phyloP scores from a whole-genome alignment of 2,329 filamentous ascomycete genomes.

The Aspergillus quadrilineatus region DNA sequence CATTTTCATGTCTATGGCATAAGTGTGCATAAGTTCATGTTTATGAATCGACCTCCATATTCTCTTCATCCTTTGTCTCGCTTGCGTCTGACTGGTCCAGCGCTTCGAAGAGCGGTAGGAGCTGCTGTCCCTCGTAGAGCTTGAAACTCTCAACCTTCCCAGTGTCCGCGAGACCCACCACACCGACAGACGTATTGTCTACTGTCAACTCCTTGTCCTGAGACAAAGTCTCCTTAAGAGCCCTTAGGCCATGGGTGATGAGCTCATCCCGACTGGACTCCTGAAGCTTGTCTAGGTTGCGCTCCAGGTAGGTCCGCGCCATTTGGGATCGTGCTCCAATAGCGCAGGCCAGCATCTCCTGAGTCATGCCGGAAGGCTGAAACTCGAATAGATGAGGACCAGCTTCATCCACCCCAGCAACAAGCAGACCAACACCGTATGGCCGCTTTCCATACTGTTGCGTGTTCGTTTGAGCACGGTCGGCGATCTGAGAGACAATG shows the following conservation, averaged over 20 bases:
- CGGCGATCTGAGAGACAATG: conserved; percentile 87
- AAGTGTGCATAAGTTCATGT: conserved; percentile 14
- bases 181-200: conserved; percentile 90
- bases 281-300: conserved; percentile 81
- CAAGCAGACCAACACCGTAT: conserved; percentile 89
- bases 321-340: conserved; percentile 97
- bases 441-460: conserved; percentile 96
- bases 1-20: conserved; percentile 33
- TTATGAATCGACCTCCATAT: conserved; percentile 59
- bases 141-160: conserved; percentile 73
- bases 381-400: conserved; percentile 98
- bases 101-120: conserved; percentile 81
- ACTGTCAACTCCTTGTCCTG: conserved; percentile 98
- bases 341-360: conserved; percentile 95
- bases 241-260: conserved; percentile 83
- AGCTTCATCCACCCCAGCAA: conserved; percentile 89
- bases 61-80: conserved; percentile 43
- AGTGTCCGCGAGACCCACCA: conserved; percentile 66
- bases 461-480: conserved; percentile 96
- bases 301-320: conserved; percentile 94
- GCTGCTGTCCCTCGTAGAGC: conserved; percentile 84
- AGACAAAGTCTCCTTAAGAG: conserved; percentile 90
- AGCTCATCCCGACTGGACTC: conserved; percentile 77
- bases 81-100: conserved; percentile 49
- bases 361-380: conserved; percentile 91